These are phyloP conservation scores for Bathelium albidoporum DNA, from an alignment of 495 filamentous ascomycete species.

Conservation along the genomic window DNA sequence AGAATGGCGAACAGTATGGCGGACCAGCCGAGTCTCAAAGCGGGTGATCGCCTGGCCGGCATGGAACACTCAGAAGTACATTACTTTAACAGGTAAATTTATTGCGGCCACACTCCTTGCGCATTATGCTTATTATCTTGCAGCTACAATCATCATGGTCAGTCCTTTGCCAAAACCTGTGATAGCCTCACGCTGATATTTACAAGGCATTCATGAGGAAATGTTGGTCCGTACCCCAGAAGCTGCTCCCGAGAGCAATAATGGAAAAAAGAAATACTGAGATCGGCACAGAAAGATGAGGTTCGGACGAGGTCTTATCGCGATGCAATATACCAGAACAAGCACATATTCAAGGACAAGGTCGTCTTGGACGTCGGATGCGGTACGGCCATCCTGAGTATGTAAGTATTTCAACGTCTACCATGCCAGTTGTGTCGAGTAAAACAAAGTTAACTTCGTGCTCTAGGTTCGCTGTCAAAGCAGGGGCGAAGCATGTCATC, in stretches of 20 bases:
- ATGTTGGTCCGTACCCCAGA: conserved; percentile 68
- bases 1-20: conserved; percentile 21
- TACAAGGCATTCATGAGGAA: conserved; percentile 85
- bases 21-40: conserved; percentile 16
- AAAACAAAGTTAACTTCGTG: neutral
- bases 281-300: conserved; percentile 77
- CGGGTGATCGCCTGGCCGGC: conserved; percentile 20
- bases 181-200: conserved; percentile 17
- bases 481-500: conserved; percentile 87
- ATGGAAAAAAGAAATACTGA: neutral
- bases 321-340: conserved; percentile 92
- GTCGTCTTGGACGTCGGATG: conserved; percentile 96
- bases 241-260: neutral
- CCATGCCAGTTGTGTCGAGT: conserved; percentile 7
- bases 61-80: conserved; percentile 72
- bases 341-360: conserved; percentile 94
- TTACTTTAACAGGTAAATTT: conserved; percentile 85
- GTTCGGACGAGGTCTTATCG: conserved; percentile 92
- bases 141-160: conserved; percentile 95
- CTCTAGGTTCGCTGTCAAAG: conserved; percentile 86
- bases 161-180: conserved; percentile 24
- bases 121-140: conserved; percentile 26
- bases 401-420: conserved; percentile 36
- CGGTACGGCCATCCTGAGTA: conserved; percentile 82
- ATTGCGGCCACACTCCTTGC: neutral